Evolutionary conservation across 1,284 basidiomycete species (phyloP), one percentile per base, ranked within the genome.

Genomic region (Pseudozyma thailandica): DNA sequence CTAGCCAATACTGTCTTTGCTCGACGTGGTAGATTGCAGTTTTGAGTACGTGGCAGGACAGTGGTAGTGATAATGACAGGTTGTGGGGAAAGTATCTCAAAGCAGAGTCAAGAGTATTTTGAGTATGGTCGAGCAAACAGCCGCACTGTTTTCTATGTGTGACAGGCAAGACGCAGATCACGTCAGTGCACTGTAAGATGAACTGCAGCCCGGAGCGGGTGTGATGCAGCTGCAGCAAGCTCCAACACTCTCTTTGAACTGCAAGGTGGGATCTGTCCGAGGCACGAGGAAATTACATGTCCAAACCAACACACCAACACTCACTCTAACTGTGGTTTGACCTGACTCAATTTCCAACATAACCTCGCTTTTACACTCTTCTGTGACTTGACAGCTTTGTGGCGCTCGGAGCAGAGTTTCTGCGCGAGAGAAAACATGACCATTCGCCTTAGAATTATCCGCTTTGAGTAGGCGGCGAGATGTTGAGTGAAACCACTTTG

Each of bases 201-300:
- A n/a, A n/a, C n/a, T n/a, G n/a, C n/a, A n/a, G n/a, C n/a, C n/a
- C n/a, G n/a, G n/a, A n/a, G n/a, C n/a, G n/a, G n/a, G n/a, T n/a
- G n/a, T 10, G 39, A 23, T 48, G 54, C 37, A 46, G 41, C 60
- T 62, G 53, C 60, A 52, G 48, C 47, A 20, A 9, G 18, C 16
- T n/a, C 15, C 37, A 20, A 20, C 9, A 13, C 15, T n/a, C 18
- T 9, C 30, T 8, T 7, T 31, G 33, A 35, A 16, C 6, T 12
- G 8, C 33, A 35, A 31, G 15, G 33, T 35, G 13, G 33, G 33
- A n/a, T n/a, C n/a, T n/a, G n/a, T n/a, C n/a, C n/a, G n/a, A n/a
- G n/a, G n/a, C n/a, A n/a, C n/a, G n/a, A 12, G 28, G 16, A 59
- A 63, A 44, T 52, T 56, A 60, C 63, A 66, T 60, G 57, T 60